Evolutionary conservation across 192 early-diverging fungal species (phyloP).

Genomic region (Podila epigama): DNA sequence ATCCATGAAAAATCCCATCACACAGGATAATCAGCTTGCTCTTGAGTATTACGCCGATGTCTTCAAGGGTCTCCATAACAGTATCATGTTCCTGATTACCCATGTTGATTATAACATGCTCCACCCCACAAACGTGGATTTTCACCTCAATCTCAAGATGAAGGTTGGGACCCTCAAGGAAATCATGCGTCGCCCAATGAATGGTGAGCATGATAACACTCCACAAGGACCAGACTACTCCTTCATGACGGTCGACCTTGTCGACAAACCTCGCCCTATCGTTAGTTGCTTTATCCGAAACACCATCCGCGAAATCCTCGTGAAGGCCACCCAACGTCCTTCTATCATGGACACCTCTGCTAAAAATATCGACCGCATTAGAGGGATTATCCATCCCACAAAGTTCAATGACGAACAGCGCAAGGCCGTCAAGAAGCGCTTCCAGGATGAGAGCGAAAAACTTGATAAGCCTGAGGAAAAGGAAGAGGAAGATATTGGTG

Average conservation of each 20-base stretch:
- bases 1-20: neutral
- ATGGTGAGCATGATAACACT: neutral
- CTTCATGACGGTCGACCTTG: neutral
- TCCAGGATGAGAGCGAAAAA: neutral
- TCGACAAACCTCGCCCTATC: neutral
- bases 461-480: neutral
- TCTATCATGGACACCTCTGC: neutral
- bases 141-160: neutral
- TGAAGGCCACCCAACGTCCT: neutral
- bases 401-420: neutral
- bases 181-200: neutral
- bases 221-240: neutral
- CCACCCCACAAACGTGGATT: neutral
- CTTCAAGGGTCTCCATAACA: neutral
- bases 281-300: neutral
- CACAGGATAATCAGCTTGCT: neutral
- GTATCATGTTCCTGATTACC: neutral
- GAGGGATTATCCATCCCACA: neutral
- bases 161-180: neutral
- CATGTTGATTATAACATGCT: neutral
- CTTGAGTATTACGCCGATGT: neutral
- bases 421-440: neutral
- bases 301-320: neutral
- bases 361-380: neutral
- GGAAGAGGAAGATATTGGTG: neutral